These are phyloP conservation scores for Aegilops speltoides DNA, from an alignment of 176 grass and related monocot species.

Conservation along the genomic window DNA sequence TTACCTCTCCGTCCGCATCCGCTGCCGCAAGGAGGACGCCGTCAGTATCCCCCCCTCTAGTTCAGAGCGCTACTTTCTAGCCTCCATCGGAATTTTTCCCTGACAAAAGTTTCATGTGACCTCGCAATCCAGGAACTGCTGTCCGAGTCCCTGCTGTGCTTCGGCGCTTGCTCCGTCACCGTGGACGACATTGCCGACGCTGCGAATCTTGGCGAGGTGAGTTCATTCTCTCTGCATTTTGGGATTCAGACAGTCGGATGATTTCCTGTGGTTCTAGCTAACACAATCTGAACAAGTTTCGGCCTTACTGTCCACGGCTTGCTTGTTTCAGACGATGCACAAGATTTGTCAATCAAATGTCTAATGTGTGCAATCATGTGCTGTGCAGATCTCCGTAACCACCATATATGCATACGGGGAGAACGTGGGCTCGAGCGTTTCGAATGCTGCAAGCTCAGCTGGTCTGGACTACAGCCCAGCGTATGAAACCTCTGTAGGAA, in stretches of 20 bases:
- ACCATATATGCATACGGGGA: conserved; percentile 60
- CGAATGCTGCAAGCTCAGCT: conserved; percentile 51
- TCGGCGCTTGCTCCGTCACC: conserved; percentile 71
- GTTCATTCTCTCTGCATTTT: not conserved
- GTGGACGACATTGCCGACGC: conserved; percentile 70
- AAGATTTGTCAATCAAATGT: not conserved
- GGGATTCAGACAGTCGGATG: not conserved
- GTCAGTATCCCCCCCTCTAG: conserved; percentile 35
- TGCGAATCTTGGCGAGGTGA: conserved; percentile 71
- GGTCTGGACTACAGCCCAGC: conserved; percentile 62
- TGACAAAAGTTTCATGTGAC: not conserved
- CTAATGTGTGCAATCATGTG: not conserved
- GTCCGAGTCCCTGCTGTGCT: conserved; percentile 77
- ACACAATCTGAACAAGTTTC: not conserved
- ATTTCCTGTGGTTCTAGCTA: not conserved
- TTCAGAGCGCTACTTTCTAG: not conserved
- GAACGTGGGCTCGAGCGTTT: conserved; percentile 50
- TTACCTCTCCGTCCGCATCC: conserved; percentile 69
- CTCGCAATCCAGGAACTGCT: conserved; percentile 55
- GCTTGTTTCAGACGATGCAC: not conserved
- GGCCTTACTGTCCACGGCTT: not conserved
- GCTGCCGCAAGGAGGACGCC: conserved; percentile 62
- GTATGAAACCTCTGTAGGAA: conserved; percentile 64
- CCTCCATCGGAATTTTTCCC: not conserved
- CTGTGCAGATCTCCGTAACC: conserved; percentile 61